phyloP scores from a whole-genome alignment of 345 rosid genomes.

The Euphorbia tirucalli region DNA sequence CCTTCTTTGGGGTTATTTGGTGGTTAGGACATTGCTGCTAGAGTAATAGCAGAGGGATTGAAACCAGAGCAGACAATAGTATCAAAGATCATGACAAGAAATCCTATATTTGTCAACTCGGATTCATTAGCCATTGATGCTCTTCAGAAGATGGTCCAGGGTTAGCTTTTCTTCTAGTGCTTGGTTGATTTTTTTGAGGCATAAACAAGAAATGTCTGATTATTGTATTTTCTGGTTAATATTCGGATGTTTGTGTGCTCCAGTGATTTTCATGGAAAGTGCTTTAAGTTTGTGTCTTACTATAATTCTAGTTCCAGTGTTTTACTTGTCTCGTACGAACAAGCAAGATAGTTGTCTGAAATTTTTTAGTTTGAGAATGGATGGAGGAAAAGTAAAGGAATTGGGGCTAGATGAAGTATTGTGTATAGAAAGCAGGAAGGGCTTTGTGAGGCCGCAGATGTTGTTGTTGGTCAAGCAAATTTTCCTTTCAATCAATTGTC shows the following conservation, averaged over 20 bases:
- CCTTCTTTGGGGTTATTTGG: conserved; percentile 2
- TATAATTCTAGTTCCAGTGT: neutral
- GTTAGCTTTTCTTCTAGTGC: conserved; percentile 29
- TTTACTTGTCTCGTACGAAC: neutral
- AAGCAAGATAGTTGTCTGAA: neutral
- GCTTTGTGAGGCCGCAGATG: neutral
- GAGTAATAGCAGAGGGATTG: conserved; percentile 94
- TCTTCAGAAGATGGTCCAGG: conserved; percentile 97
- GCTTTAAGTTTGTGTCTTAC: neutral
- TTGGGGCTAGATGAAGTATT: neutral
- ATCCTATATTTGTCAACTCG: conserved; percentile 80
- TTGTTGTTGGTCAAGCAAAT: neutral
- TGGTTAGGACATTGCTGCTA: conserved; percentile 60
- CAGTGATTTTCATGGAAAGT: neutral
- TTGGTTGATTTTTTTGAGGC: neutral
- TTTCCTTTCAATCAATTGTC: neutral
- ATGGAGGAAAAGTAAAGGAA: neutral
- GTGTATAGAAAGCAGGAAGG: neutral
- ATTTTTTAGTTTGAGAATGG: neutral
- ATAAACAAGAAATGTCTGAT: neutral
- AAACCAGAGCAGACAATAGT: conserved; percentile 85
- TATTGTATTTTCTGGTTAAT: neutral
- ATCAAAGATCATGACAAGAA: conserved; percentile 89
- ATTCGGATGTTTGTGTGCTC: neutral
- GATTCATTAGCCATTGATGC: conserved; percentile 92